Conservation (phyloP, 495 filamentous ascomycete species). For the Amniculicola lignicola region DNA sequence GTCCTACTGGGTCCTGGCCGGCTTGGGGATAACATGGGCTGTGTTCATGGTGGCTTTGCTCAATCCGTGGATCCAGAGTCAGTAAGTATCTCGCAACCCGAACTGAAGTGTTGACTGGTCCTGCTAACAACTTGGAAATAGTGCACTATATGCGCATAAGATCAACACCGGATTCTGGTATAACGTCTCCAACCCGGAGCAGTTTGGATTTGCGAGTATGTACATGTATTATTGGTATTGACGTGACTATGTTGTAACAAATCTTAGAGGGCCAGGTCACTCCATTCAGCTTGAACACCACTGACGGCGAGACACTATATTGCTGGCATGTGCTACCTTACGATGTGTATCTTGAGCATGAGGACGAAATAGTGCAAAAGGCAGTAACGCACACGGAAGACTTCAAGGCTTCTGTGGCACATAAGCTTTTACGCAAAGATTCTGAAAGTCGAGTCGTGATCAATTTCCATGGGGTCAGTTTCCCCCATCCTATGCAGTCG, state of each 20-base stretch:
- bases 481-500: neutral
- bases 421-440: slow-evolving; percentile 38
- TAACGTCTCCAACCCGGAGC: slow-evolving; percentile 66
- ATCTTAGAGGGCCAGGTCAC: slow-evolving; percentile 43
- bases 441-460: slow-evolving; percentile 39
- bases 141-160: slow-evolving; percentile 74
- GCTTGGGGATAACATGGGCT: slow-evolving; percentile 37
- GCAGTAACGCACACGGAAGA: slow-evolving; percentile 28
- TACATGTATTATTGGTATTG: neutral
- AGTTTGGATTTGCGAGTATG: slow-evolving; percentile 78
- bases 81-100: slow-evolving; percentile 45
- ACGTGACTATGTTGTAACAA: no score
- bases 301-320: slow-evolving; percentile 41
- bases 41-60: slow-evolving; percentile 49
- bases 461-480: slow-evolving; percentile 37
- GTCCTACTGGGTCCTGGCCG: slow-evolving; percentile 45
- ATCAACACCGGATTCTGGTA: slow-evolving; percentile 66
- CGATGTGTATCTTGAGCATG: slow-evolving; percentile 40
- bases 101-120: slow-evolving; percentile 1
- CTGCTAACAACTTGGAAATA: slow-evolving; percentile 36
- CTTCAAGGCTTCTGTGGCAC: slow-evolving; percentile 34
- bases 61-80: slow-evolving; percentile 55
- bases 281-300: slow-evolving; percentile 40
- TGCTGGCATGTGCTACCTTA: slow-evolving; percentile 45
- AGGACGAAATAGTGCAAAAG: slow-evolving; percentile 32